Conservation (phyloP, 805 yeast genomes). For the Spathaspora passalidarum region DNA sequence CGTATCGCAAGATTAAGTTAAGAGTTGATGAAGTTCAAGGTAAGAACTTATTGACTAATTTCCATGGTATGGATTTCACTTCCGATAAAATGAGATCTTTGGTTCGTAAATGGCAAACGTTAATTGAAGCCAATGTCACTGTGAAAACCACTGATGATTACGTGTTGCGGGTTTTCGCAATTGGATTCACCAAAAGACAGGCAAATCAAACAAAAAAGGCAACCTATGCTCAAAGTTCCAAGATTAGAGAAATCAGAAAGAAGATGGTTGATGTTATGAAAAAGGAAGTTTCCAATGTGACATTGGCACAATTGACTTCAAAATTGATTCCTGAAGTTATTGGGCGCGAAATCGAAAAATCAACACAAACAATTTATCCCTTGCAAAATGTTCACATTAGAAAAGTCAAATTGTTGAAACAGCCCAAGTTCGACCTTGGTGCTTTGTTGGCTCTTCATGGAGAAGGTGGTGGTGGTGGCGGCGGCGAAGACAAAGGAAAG, state of each 20-base stretch:
- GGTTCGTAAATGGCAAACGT: slow-evolving; percentile 98
- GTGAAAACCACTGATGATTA: slow-evolving; percentile 98
- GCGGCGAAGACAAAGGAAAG: slow-evolving; percentile 91
- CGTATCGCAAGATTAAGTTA: slow-evolving; percentile 94
- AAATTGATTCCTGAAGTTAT: slow-evolving; percentile 98
- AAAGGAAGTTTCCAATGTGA: slow-evolving; percentile 92
- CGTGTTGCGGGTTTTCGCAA: slow-evolving; percentile 92
- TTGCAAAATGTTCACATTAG: slow-evolving; percentile 98
- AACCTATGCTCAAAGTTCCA: slow-evolving; percentile 95
- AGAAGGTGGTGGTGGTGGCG: slow-evolving; percentile 55
- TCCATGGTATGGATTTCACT: slow-evolving; percentile 99
- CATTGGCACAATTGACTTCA: slow-evolving; percentile 93
- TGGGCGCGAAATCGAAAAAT: slow-evolving; percentile 97
- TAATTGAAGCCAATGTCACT: slow-evolving; percentile 97
- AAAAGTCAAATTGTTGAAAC: slow-evolving; percentile 97
- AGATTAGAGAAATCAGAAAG: slow-evolving; percentile 96
- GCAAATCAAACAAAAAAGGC: slow-evolving; percentile 97
- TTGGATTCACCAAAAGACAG: slow-evolving; percentile 98
- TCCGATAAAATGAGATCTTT: slow-evolving; percentile 95
- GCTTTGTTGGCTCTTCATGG: slow-evolving; percentile 96
- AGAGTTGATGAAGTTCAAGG: slow-evolving; percentile 99
- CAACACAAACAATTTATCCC: slow-evolving; percentile 93
- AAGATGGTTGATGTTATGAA: slow-evolving; percentile 94
- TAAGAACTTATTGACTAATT: slow-evolving; percentile 97
- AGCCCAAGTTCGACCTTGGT: slow-evolving; percentile 98